These are phyloP conservation scores for Aphanomyces euteiches DNA, from an alignment of 352 stramenopile species.

Conservation along the genomic window DNA sequence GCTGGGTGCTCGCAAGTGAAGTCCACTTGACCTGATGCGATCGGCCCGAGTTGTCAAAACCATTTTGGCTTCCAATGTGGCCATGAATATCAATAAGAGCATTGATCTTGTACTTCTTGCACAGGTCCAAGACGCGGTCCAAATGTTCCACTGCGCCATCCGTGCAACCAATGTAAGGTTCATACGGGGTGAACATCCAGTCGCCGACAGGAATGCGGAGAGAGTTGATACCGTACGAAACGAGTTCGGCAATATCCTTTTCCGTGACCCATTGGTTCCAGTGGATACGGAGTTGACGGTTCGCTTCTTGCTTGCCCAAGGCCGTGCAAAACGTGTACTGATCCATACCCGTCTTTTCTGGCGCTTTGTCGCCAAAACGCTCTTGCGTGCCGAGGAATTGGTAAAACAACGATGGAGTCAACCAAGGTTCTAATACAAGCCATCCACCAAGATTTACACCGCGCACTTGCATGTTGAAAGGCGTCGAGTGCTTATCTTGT, in stretches of 20 bases:
- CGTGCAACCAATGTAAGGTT: conserved; percentile 90
- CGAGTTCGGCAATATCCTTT: conserved; percentile 85
- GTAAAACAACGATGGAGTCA: conserved; percentile 94
- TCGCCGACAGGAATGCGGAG: conserved; percentile 90
- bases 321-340: conserved; percentile 89
- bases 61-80: conserved; percentile 91
- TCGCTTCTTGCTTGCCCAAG: conserved; percentile 86
- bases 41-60: conserved; percentile 93
- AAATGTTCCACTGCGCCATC: conserved; percentile 89
- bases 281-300: conserved; percentile 90
- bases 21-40: conserved; percentile 88
- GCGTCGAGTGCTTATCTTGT: conserved; percentile 57
- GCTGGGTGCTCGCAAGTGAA: conserved; percentile 63
- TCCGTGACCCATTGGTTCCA: conserved; percentile 94
- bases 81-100: conserved; percentile 93
- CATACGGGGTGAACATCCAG: conserved; percentile 94
- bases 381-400: conserved; percentile 89
- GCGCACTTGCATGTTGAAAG: conserved; percentile 81
- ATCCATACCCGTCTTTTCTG: conserved; percentile 88
- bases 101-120: conserved; percentile 76
- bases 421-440: conserved; percentile 95
- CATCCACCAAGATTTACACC: conserved; percentile 92
- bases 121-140: conserved; percentile 84
- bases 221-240: conserved; percentile 66
- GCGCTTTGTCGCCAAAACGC: conserved; percentile 64